These are phyloP conservation scores for Musa schizocarpa DNA, from an alignment of 176 grass and related monocot genomes.

Conservation along the genomic window DNA sequence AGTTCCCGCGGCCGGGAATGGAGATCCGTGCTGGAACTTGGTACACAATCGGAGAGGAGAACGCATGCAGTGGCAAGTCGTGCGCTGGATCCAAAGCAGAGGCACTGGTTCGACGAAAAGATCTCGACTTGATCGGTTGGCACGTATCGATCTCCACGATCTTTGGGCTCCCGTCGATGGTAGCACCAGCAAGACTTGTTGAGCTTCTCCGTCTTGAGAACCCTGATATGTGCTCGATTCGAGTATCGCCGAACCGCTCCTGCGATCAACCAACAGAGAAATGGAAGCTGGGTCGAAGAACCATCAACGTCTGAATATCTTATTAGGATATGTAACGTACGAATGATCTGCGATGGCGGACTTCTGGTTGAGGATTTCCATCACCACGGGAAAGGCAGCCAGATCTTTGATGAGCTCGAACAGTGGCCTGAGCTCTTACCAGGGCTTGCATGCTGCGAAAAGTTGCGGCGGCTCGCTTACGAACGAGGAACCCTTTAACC, in stretches of 20 bases:
- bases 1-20: background rate
- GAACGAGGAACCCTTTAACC: slow-evolving; percentile 74
- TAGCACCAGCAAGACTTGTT: background rate
- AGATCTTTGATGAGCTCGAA: slow-evolving; percentile 45
- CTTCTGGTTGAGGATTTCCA: slow-evolving; percentile 19
- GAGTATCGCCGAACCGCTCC: slow-evolving; percentile 31
- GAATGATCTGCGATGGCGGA: slow-evolving; percentile 48
- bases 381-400: slow-evolving; percentile 28
- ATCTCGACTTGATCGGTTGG: slow-evolving; percentile 20
- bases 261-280: slow-evolving; percentile 18
- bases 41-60: slow-evolving; percentile 14
- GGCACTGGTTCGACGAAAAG: slow-evolving; percentile 4
- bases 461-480: slow-evolving; percentile 50
- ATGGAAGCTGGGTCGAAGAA: background rate
- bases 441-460: slow-evolving; percentile 84
- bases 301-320: background rate
- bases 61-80: background rate
- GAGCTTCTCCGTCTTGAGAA: slow-evolving; percentile 33
- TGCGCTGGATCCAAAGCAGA: background rate
- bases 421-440: slow-evolving; percentile 60
- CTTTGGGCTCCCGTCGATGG: slow-evolving; percentile 44
- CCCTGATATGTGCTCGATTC: slow-evolving; percentile 41
- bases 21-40: slow-evolving; percentile 7
- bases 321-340: slow-evolving; percentile 22
- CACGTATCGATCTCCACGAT: slow-evolving; percentile 83